These are phyloP conservation scores for Diplodia mutila DNA, from an alignment of 2,329 filamentous ascomycete genomes.

Conservation along the genomic window DNA sequence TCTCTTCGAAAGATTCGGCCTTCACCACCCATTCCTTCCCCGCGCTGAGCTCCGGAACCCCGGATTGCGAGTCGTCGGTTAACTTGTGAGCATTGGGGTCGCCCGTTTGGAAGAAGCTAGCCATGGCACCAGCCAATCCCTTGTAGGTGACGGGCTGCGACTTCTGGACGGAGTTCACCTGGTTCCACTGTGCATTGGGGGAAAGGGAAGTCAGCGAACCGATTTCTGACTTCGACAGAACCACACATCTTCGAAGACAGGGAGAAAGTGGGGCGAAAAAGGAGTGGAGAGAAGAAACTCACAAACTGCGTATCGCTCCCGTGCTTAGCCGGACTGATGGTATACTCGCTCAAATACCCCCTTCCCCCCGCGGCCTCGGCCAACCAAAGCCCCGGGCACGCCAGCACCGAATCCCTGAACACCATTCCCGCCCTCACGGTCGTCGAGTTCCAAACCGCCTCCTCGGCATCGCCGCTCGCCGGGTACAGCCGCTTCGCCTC, in stretches of 20 bases:
- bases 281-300: constrained; percentile 31
- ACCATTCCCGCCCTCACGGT: constrained; percentile 60
- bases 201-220: constrained; percentile 19
- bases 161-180: constrained; percentile 56
- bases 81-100: constrained; percentile 54
- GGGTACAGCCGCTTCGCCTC: constrained; percentile 55
- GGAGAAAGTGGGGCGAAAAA: too few species aligned
- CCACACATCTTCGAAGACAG: too few species aligned
- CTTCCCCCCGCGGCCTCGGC: constrained; percentile 47
- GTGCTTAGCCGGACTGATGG: constrained; percentile 62
- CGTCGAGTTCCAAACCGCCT: constrained; percentile 52
- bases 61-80: constrained; percentile 35
- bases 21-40: constrained; percentile 58
- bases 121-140: constrained; percentile 62
- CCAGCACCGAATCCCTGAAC: constrained; percentile 62
- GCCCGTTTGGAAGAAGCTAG: constrained; percentile 63
- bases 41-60: constrained; percentile 50
- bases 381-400: constrained; percentile 65
- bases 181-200: constrained; percentile 53
- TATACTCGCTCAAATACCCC: constrained; percentile 63
- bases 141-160: constrained; percentile 59
- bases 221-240: too few species aligned
- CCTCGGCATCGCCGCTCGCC: constrained; percentile 50
- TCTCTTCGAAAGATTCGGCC: constrained; percentile 50
- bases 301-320: constrained; percentile 62